Evolutionary conservation across 129 eudicot species (phyloP), one percentile per base, ranked within the genome.

Genomic region (Chrysanthemum seticuspe): DNA sequence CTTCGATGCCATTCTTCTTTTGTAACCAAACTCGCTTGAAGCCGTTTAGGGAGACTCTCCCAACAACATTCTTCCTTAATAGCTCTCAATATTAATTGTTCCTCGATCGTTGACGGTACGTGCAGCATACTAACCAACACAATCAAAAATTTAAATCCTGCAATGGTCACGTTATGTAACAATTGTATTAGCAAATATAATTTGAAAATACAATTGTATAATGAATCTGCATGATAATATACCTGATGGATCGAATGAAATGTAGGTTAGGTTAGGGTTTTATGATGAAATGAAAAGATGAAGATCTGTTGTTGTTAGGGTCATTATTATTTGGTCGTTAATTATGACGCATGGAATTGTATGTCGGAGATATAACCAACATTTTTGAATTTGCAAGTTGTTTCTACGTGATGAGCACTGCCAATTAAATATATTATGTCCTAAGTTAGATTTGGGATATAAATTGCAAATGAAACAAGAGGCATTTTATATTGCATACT

Each of bases 1-100:
- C 96, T 91, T 72, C 94, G 77, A 73, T 95, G 96, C 99, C 99
- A 95, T 78, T 95, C 99, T n/a, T 95, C 99, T 79, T 82, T 88
- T 23, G 99, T 86, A 80, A 67, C 74, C 65, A 90, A 79, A 76
- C 80, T 86, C 62, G 97, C 75, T 79, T 95, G 97, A 68, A 95
- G 96, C 48, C 97, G 89, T 76, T 86, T 95, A 11, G 97, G 99
- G 70, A 95, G 89, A 81, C 76, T 88, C 80, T 95, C 99, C 97
- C 97, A 95, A 0, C 82, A 74, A 72, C 96, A 90, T 83, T 95
- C 97, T 59, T 95, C 99, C 75, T 72, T 87, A 45, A 95, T 90
- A 45, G 99, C 99, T 83, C 90, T 90, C 58, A 86, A 56, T 64
- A 90, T 81, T 82, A 95, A 69, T 81, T 95, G 97, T 40, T 90